Conservation (phyloP, 1,139 yeast species). For the Pichia sp. region DNA sequence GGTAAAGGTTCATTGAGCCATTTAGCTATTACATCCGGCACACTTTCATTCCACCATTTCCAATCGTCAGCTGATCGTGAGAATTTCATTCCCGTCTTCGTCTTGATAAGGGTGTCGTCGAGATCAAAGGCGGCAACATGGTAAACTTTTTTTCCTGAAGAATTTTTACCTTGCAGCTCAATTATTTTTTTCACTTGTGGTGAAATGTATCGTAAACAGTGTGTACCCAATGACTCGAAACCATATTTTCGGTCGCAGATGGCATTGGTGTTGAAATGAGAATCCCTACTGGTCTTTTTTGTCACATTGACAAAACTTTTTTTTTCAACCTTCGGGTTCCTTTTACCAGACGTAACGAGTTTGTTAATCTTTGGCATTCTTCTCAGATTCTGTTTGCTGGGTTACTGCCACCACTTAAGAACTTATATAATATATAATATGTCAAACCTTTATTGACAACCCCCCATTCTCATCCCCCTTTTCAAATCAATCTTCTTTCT, state of each 20-base stretch:
- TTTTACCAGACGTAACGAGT: not conserved
- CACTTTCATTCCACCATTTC: slow-evolving; percentile 46
- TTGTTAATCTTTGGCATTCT: not conserved
- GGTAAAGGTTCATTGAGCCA: slow-evolving; percentile 2
- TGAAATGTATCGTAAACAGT: slow-evolving; percentile 13
- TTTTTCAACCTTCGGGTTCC: not conserved
- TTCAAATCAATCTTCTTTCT: too few relatives aligned
- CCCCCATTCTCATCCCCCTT: too few relatives aligned
- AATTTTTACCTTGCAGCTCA: not conserved
- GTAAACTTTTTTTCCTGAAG: not conserved
- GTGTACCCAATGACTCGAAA: slow-evolving; percentile 17
- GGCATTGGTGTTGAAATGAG: not conserved
- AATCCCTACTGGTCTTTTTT: not conserved
- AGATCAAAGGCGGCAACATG: slow-evolving; percentile 68
- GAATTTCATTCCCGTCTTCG: slow-evolving; percentile 56
- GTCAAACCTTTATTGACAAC: too few relatives aligned
- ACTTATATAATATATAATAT: too few relatives aligned
- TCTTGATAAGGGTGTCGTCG: slow-evolving; percentile 64
- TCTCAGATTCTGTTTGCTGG: not conserved
- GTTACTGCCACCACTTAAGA: not conserved
- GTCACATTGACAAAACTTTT: not conserved
- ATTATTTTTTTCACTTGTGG: slow-evolving; percentile 1
- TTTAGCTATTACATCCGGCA: slow-evolving; percentile 8
- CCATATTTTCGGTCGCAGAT: slow-evolving; percentile 5
- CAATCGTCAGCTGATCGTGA: slow-evolving; percentile 62